Conservation (phyloP, 108 stramenopile species). For the Fragilaria crotonensis region DNA sequence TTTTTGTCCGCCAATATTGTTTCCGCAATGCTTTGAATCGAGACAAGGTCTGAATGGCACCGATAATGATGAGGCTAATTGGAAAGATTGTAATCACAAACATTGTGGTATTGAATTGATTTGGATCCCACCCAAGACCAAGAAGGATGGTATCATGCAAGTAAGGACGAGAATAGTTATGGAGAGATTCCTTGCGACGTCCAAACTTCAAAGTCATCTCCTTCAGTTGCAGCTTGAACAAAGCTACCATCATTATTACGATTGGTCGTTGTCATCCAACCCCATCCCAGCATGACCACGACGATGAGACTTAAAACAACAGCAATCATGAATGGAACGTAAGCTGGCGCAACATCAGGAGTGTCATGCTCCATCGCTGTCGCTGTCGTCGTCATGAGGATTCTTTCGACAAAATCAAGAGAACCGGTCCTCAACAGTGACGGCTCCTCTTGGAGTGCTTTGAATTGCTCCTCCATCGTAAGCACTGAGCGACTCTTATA, state of each 20-base stretch:
- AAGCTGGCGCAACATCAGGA: not conserved
- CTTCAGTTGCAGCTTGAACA: not conserved
- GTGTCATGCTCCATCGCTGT: not conserved
- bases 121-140: conserved; percentile 4
- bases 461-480: no score
- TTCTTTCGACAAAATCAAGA: not conserved
- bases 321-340: not conserved
- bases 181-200: not conserved
- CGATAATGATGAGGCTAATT: not conserved
- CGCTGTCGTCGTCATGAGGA: not conserved
- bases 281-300: not conserved
- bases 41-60: not conserved
- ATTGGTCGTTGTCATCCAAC: not conserved
- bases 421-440: no score
- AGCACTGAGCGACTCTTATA: no score
- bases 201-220: not conserved
- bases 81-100: not conserved
- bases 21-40: not conserved
- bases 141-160: conserved; percentile 1
- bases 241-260: not conserved
- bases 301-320: not conserved
- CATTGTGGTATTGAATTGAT: not conserved
- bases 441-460: no score
- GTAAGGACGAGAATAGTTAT: not conserved
- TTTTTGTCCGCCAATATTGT: not conserved